These are phyloP conservation scores for Oryza longistaminata DNA, from an alignment of 176 grass and related monocot genomes.

Conservation along the genomic window DNA sequence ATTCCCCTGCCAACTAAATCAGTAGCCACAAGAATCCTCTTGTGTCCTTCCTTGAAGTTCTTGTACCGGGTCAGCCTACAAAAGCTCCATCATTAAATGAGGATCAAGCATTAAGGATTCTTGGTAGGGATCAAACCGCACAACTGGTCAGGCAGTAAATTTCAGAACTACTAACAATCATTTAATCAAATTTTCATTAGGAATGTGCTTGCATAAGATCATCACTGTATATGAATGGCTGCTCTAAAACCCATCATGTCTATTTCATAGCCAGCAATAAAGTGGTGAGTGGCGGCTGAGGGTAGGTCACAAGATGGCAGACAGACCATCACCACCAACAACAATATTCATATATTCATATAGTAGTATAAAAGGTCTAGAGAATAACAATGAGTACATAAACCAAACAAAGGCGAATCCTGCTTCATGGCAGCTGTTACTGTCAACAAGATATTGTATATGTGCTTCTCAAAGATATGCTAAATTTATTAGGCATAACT, in stretches of 20 bases:
- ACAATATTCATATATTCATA: not conserved
- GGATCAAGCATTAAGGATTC: not conserved
- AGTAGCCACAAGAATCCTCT: conserved; percentile 94
- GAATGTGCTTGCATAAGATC: not conserved
- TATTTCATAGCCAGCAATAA: not conserved
- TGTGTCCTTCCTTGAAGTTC: conserved; percentile 98
- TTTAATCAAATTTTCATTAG: not conserved
- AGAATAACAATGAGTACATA: not conserved
- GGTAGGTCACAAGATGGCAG: not conserved
- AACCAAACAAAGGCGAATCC: not conserved
- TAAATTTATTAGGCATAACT: not conserved
- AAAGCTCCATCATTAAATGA: not conserved
- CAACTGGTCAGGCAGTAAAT: not conserved
- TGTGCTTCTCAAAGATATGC: not conserved
- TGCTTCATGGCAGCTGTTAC: not conserved
- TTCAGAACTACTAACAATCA: not conserved
- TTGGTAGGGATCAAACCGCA: not conserved
- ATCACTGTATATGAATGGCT: not conserved
- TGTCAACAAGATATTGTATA: not conserved
- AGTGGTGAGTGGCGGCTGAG: not conserved
- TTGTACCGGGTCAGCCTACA: conserved; percentile 85
- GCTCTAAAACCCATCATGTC: not conserved
- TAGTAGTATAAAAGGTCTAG: not conserved
- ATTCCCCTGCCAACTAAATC: conserved; percentile 98
- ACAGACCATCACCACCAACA: not conserved